Conservation (phyloP, 331 rosid genomes). For the Acacia pycnantha region DNA sequence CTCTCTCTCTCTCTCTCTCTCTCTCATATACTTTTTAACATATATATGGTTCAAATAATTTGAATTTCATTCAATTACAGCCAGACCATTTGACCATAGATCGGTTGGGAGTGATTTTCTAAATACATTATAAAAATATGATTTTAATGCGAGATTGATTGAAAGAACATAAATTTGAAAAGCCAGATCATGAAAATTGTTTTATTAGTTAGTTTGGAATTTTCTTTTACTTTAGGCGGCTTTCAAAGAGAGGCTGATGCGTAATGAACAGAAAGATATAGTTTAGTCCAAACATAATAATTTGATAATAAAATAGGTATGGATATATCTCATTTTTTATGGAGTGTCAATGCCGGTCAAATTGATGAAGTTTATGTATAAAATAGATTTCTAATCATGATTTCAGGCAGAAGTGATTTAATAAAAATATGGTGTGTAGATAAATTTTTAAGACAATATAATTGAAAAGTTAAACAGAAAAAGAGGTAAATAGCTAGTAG, state of each 20-base stretch:
- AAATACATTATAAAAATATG: background rate
- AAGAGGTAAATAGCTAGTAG: background rate
- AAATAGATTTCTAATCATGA: too few relatives aligned
- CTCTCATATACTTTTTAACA: too few relatives aligned
- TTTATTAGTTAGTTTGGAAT: background rate
- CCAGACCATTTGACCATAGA: background rate
- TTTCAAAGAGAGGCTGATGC: background rate
- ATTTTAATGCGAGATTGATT: background rate
- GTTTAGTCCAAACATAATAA: background rate
- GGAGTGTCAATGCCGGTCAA: background rate
- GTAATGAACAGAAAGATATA: background rate
- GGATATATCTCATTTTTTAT: too few relatives aligned
- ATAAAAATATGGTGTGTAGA: too few relatives aligned
- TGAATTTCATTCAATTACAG: background rate
- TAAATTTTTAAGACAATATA: too few relatives aligned
- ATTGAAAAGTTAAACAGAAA: too few relatives aligned
- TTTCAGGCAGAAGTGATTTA: too few relatives aligned
- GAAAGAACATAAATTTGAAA: background rate
- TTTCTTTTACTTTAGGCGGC: background rate
- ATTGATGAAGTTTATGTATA: background rate
- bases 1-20: too few relatives aligned
- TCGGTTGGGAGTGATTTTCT: background rate
- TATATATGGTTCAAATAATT: background rate
- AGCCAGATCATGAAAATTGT: background rate
- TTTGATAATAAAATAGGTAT: background rate